Evolutionary conservation across 176 grass and related monocot species (phyloP), one percentile per base, ranked within the genome.

Genomic region (Ampelocalamus luodianensis): DNA sequence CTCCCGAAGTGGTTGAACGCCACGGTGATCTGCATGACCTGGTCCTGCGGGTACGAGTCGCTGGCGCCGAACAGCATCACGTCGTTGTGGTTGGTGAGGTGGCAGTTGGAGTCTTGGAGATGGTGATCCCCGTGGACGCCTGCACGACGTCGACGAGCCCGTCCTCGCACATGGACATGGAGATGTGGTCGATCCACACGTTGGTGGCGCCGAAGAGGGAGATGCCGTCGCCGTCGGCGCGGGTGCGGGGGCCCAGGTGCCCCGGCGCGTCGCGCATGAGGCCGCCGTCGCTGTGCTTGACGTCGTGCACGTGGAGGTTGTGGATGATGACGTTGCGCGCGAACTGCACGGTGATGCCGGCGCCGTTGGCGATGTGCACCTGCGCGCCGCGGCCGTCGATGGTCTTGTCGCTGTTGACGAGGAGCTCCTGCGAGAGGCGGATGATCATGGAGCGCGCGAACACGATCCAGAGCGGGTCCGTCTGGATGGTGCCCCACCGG

Each of bases 1-100:
- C 87, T 84, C 27, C 94, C 94, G 66, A 94, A 97, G 66, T 97
- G 94, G 76, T 94, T 97, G 86, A 97, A 97, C 5, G 92, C 90
- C 5, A 94, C 88, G 42, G 89, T 97, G 43, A 92, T 42, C 87
- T 94, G 94, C 87, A 97, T 97, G 5, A 86, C 20, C 77, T 93
- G 34, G 77, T 97, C 94, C 24, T 60, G 16, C 6, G 51, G 58
- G 82, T 77, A 79, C 3, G 27, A 4, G 61, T 97, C 89, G 40
- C 80, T 90, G 58, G 94, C 87, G 8, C 92, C 94, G 65, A 97
- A 94, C 7, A 97, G 80, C 94, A 97, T 92, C 12, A 94, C 94
- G 63, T 97, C 94, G 46, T 94, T 94, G 90, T 97, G 94, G 59
- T 85, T 76, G 3, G 94, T 93, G 54, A 91, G 49, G 89, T 96